Base-by-base conservation (phyloP, 805 yeast genomes). In the Wickerhamomyces ciferrii region DNA sequence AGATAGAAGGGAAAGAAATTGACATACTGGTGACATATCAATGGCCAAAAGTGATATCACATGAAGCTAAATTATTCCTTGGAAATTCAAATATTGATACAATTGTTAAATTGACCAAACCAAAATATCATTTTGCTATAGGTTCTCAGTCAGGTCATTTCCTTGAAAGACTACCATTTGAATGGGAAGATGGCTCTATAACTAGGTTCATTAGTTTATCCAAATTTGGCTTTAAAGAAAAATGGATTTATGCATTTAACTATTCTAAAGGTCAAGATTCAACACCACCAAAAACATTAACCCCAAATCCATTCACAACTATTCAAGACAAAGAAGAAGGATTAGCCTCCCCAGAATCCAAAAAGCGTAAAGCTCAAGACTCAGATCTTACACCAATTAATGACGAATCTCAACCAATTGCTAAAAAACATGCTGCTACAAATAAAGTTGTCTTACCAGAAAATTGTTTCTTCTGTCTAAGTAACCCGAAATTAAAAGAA, bases 181-280 rank as follows among this genome's bases (percentile, higher is more conserved):
- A 67, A 43, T 83, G 88, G 88, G 62, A 63, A 18, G 69, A 67
- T 3, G 70, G 64, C 0, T 56, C 70, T 14, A 57, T 73, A 2
- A 78, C 89, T 0, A 68, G 95, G 44, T 84, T 84, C 54, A 74
- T 87, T 15, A 81, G 89, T 58, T 60, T 87, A 42, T 85, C 79
- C 0, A 69, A 71, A 42, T 84, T 72, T 60, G 84, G 82, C 0
- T 67, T 76, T 2, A 70, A 71, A 10, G 73, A 68, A 3, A 77
- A 75, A 59, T 88, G 92, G 91, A 83, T 80, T 50, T 88, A 87
- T 66, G 96, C 95, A 0, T 87, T 87, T 51, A 71, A 70, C 34
- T 43, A 79, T 25, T 34, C 37, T 3, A 34, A 17, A 18, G 58
- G 58, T 43, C 46, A 62, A 27, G 67, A 61, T 18, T 59, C 47